Percentiles rank a stretch among this genome's conserved stretches.
Evolutionary conservation across 495 filamentous ascomycete genomes (phyloP).

Genomic region (Choiromyces venosus): DNA sequence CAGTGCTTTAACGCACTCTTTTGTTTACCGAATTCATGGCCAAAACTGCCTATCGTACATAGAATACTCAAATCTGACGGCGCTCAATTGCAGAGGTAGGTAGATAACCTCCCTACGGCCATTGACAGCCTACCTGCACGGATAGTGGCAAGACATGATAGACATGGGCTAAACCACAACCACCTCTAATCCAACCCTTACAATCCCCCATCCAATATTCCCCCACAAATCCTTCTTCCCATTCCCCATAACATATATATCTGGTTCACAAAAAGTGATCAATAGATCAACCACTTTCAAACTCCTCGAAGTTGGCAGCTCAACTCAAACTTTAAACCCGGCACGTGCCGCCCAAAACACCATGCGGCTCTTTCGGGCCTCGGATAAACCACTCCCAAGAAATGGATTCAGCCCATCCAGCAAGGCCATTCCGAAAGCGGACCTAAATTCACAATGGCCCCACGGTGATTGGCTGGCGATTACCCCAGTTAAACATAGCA

Average conservation of each 20-base stretch:
- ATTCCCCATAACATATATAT: no score
- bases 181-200: background rate
- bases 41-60: background rate
- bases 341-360: background rate
- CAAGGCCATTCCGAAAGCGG: background rate
- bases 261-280: background rate
- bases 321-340: background rate
- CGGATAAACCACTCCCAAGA: background rate
- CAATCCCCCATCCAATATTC: background rate
- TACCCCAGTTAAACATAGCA: background rate
- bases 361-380: background rate
- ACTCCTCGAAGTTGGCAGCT: no score
- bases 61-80: no score
- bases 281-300: background rate
- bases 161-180: background rate
- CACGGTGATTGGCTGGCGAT: background rate
- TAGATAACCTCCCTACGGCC: background rate
- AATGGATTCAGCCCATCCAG: background rate
- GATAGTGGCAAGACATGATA: background rate
- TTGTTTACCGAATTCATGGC: background rate
- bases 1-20: background rate
- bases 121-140: background rate
- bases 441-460: background rate
- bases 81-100: no score
- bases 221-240: background rate